Conservation (phyloP, 2,329 filamentous ascomycete species). For the Tolypocladium pustulatum region DNA sequence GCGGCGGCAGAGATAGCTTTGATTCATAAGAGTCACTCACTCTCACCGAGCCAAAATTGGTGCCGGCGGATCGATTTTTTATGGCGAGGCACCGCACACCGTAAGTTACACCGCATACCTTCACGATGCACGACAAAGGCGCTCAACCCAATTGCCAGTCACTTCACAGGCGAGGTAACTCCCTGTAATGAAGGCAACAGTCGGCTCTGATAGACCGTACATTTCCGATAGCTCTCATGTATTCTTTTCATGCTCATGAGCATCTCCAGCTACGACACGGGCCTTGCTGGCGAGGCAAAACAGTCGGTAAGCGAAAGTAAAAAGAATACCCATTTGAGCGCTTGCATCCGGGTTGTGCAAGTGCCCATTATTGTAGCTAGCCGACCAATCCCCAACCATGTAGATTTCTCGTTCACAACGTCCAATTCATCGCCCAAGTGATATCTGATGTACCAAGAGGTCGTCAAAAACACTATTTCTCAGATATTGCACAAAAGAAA, state of each 20-base stretch:
- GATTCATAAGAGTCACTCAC: not conserved
- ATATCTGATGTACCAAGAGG: slow-evolving; percentile 22
- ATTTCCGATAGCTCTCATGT: slow-evolving; percentile 22
- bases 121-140: not conserved
- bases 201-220: not conserved
- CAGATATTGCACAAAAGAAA: slow-evolving; percentile 10
- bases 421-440: slow-evolving; percentile 28
- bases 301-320: slow-evolving; percentile 27
- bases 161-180: not conserved
- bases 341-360: slow-evolving; percentile 10
- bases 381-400: slow-evolving; percentile 32
- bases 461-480: slow-evolving; percentile 21
- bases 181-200: not conserved
- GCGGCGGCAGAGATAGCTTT: not conserved
- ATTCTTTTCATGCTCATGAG: slow-evolving; percentile 17
- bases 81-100: not conserved
- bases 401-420: slow-evolving; percentile 28
- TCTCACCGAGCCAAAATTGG: not conserved
- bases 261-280: slow-evolving; percentile 19
- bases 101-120: too few species aligned
- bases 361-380: slow-evolving; percentile 25
- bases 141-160: not conserved
- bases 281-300: slow-evolving; percentile 18
- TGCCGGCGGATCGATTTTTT: not conserved
- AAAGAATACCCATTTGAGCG: slow-evolving; percentile 20